Percentiles rank a stretch among this genome's conserved stretches.
These are phyloP conservation scores for Phoenix dactylifera DNA, from an alignment of 176 grass and related monocot genomes.

Conservation along the genomic window DNA sequence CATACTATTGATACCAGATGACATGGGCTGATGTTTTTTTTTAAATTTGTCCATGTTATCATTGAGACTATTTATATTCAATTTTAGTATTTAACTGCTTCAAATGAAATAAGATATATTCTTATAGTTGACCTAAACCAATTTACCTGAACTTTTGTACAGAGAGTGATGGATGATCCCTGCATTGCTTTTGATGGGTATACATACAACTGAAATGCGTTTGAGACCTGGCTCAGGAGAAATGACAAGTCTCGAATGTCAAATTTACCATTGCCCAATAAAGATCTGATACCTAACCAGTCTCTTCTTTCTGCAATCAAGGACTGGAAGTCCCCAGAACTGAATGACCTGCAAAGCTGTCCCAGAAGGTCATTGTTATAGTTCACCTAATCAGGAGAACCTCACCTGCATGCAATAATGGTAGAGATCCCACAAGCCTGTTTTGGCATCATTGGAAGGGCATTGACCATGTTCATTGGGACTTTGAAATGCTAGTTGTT, in stretches of 20 bases:
- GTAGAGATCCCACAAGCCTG: too few species aligned
- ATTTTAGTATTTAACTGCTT: too few species aligned
- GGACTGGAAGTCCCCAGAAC: constrained; percentile 1
- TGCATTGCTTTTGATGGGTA: constrained; percentile 21
- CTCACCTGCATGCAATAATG: background rate
- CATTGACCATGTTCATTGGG: too few species aligned
- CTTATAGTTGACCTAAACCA: too few species aligned
- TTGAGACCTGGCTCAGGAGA: background rate
- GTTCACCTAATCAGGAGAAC: background rate
- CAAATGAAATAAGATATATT: too few species aligned
- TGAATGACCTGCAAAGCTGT: background rate
- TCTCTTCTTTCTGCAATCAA: constrained; percentile 21
- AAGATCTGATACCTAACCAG: constrained; percentile 10
- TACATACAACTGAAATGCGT: constrained; percentile 11
- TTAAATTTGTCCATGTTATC: too few species aligned
- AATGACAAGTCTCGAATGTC: constrained; percentile 9
- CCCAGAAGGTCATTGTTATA: too few species aligned
- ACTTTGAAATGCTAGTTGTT: too few species aligned
- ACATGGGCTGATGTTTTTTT: too few species aligned
- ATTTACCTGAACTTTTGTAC: background rate
- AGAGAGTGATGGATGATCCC: constrained; percentile 21
- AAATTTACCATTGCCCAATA: constrained; percentile 10
- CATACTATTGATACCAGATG: too few species aligned
- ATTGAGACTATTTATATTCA: too few species aligned
- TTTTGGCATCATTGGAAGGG: too few species aligned